Conservation (phyloP, 2,329 filamentous ascomycete genomes). For the Juglanconis sp. region DNA sequence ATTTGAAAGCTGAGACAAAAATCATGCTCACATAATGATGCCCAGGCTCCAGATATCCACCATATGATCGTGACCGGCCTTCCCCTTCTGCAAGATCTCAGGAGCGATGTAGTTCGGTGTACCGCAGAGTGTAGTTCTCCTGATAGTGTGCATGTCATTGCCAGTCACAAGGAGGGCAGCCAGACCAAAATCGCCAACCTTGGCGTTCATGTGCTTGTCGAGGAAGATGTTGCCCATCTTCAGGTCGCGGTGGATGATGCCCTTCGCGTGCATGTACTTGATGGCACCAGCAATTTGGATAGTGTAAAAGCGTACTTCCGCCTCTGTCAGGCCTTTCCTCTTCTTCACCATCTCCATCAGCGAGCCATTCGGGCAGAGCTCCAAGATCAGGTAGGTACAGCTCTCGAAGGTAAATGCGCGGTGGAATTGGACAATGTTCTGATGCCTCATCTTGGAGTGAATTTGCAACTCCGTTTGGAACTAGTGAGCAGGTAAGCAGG, state of each 20-base stretch:
- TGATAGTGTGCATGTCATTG: slow-evolving; percentile 78
- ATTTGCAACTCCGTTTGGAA: slow-evolving; percentile 89
- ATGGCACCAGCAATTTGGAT: slow-evolving; percentile 95
- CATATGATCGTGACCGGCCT: slow-evolving; percentile 93
- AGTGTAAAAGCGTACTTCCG: slow-evolving; percentile 89
- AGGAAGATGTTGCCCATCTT: slow-evolving; percentile 99
- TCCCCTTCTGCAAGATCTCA: slow-evolving; percentile 90
- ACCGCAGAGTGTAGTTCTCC: slow-evolving; percentile 90
- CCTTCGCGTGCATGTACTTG: slow-evolving; percentile 95
- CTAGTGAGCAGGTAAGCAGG: slow-evolving; percentile 32
- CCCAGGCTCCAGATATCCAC: slow-evolving; percentile 98
- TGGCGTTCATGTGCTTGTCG: slow-evolving; percentile 92
- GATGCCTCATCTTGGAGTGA: slow-evolving; percentile 95
- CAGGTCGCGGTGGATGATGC: slow-evolving; percentile 92
- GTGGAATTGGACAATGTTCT: slow-evolving; percentile 93
- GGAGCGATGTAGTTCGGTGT: slow-evolving; percentile 98
- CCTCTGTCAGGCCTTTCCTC: slow-evolving; percentile 83
- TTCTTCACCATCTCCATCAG: slow-evolving; percentile 97
- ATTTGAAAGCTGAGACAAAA: not conserved
- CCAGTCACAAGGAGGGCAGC: slow-evolving; percentile 89
- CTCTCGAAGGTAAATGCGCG: slow-evolving; percentile 87
- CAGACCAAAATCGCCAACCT: slow-evolving; percentile 95
- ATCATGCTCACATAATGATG: slow-evolving; percentile 75
- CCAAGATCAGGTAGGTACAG: slow-evolving; percentile 89
- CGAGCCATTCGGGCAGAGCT: slow-evolving; percentile 92